Conservation (phyloP, 352 stramenopile species). For the Globisporangium barbulae region DNA sequence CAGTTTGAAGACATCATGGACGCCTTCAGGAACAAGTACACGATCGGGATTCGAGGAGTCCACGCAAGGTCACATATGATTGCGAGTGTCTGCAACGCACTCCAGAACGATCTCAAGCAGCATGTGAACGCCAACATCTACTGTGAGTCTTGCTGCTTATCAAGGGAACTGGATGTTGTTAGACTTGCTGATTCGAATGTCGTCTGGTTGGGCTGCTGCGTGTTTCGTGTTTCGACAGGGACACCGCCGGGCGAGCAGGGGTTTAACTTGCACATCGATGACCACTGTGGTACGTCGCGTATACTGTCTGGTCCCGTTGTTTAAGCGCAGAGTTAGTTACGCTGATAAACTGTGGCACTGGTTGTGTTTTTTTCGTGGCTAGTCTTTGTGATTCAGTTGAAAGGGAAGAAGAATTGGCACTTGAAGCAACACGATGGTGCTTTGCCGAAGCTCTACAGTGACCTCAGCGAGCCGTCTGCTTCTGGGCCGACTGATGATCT, state of each 20-base stretch:
- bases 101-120: constrained; percentile 27
- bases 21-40: constrained; percentile 21
- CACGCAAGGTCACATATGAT: constrained; percentile 23
- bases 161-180: background rate
- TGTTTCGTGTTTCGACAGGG: constrained; percentile 15
- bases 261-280: constrained; percentile 30
- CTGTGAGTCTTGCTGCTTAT: constrained; percentile 15
- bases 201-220: background rate
- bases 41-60: constrained; percentile 29
- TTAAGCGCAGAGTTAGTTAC: background rate
- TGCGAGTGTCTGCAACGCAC: constrained; percentile 11
- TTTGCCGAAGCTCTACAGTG: constrained; percentile 26
- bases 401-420: constrained; percentile 29
- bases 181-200: background rate
- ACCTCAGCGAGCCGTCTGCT: background rate
- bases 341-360: background rate
- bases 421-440: constrained; percentile 14
- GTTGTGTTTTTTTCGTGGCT: background rate
- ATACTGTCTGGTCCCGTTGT: background rate
- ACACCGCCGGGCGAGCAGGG: constrained; percentile 28
- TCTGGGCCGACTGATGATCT: constrained; percentile 7
- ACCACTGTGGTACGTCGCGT: constrained; percentile 26
- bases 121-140: constrained; percentile 39
- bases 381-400: constrained; percentile 36
- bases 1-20: constrained; percentile 19